phyloP scores from a whole-genome alignment of 805 yeast genomes.

The Cyberlindnera galapagoensis region DNA sequence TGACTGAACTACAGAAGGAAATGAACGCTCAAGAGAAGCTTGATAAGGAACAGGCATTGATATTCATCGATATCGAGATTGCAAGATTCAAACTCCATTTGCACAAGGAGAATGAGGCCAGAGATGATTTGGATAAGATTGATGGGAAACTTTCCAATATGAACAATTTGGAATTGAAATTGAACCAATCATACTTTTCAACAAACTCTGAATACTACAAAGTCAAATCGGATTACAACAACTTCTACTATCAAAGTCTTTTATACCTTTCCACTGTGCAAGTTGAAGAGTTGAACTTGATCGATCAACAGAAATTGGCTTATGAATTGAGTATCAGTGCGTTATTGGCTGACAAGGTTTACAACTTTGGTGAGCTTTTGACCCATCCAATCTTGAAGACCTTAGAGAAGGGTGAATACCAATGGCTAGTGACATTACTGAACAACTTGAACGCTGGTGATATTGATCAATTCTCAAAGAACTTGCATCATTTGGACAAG shows the following conservation, averaged over 20 bases:
- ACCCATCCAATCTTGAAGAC: conserved; percentile 74
- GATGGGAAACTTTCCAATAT: conserved; percentile 49
- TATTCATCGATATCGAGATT: conserved; percentile 61
- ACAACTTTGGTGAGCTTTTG: conserved; percentile 92
- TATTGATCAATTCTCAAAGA: conserved; percentile 54
- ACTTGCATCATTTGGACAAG: conserved; percentile 34
- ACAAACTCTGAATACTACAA: conserved; percentile 74
- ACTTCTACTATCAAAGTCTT: conserved; percentile 74
- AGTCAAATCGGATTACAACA: conserved; percentile 69
- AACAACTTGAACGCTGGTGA: conserved; percentile 74
- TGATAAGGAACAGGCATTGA: conserved; percentile 46
- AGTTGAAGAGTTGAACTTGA: conserved; percentile 31
- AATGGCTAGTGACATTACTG: conserved; percentile 70
- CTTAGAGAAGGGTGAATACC: conserved; percentile 40
- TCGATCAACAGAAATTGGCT: conserved; percentile 45
- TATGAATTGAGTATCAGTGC: conserved; percentile 83
- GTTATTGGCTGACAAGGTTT: conserved; percentile 82
- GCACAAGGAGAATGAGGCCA: conserved; percentile 51
- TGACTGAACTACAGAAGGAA: conserved; percentile 38
- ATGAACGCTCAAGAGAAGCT: conserved; percentile 31
- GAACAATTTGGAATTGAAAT: conserved; percentile 51
- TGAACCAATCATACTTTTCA: conserved; percentile 79
- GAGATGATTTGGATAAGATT: conserved; percentile 59
- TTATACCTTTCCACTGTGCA: conserved; percentile 75
- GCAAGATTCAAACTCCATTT: conserved; percentile 63